Evolutionary conservation across 176 grass and related monocot genomes (phyloP), one percentile per base, ranked within the genome.

Genomic region (Oryza punctata): DNA sequence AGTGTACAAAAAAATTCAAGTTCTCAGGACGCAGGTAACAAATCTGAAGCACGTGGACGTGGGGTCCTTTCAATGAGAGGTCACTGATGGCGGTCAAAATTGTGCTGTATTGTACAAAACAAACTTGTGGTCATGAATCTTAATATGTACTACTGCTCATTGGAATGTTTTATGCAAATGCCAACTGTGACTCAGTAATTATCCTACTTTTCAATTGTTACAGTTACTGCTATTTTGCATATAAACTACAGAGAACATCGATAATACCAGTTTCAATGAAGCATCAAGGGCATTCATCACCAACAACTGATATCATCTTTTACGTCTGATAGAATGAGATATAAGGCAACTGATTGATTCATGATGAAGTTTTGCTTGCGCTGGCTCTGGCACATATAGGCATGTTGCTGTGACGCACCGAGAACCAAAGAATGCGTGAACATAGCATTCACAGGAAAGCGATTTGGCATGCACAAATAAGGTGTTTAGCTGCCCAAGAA

Each of bases 1-100:
- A 79, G 24, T 73, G 23, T 83, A 84, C 67, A 73, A 61, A 81
- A 97, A 94, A 70, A 40, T 94, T 70, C 71, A 90, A 9, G 25
- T 84, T 77, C 84, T 91, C 32, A 90, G 75, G 74, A 18, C 76
- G 43, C 79, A 86, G 28, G 67, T 77, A 76, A 25, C 82, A 77
- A 76, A 37, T 83, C 63, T 21, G 40, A 97, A 69, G 78, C 63
- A 33, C 47, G 23, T 59, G 54, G 52, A 25, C 47, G 23, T 59
- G 54, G 52, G 25, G 65, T 54, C 52, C 72, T 69, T 73, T 41
- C 43, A 52, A 69, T 70, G 63, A 63, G 59, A 70, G 15, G 30
- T 47, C 72, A 4, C 12, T 79, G 27, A 71, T 11, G 82, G 3
- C 79, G 43, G 35, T 75, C 46, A 70, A 60, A 44, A 66, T 47